These are phyloP conservation scores for Petunia secreta DNA, from an alignment of 257 asterid genomes.

Conservation along the genomic window DNA sequence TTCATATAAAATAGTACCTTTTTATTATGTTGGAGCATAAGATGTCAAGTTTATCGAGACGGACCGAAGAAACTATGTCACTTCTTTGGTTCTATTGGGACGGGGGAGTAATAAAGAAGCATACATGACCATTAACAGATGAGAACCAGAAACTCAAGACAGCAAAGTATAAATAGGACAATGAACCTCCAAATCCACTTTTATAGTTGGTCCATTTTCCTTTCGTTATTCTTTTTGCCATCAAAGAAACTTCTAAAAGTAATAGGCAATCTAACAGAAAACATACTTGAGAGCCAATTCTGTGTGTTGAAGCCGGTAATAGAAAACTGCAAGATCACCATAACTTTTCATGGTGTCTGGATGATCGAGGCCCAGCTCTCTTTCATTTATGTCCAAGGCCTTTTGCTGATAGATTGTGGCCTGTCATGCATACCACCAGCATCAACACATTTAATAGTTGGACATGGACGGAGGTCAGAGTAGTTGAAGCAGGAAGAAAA, in stretches of 20 bases:
- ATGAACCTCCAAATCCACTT: constrained; percentile 20
- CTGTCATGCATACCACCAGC: constrained; percentile 38
- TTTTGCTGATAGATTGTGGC: constrained; percentile 98
- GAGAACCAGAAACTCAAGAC: not conserved
- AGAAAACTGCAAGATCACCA: constrained; percentile 97
- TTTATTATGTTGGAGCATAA: not conserved
- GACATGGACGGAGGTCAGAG: constrained; percentile 6
- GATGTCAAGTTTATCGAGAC: constrained; percentile 1
- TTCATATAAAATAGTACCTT: not conserved
- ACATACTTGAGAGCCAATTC: constrained; percentile 88
- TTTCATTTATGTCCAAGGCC: constrained; percentile 96
- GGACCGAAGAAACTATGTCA: not conserved
- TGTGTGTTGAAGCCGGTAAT: constrained; percentile 97
- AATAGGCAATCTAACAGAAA: not conserved
- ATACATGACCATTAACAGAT: constrained; percentile 3
- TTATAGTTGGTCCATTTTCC: not conserved
- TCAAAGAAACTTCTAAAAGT: not conserved
- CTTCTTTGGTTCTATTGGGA: constrained; percentile 2
- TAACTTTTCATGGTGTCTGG: constrained; percentile 99
- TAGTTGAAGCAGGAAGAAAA: not conserved
- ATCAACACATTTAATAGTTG: constrained; percentile 22
- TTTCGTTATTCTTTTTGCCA: not conserved
- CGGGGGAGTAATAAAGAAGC: constrained; percentile 8
- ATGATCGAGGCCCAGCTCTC: constrained; percentile 99
- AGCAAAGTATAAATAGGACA: not conserved